Conservation (phyloP, 257 asterid genomes). For the Schizonepeta tenuifolia region DNA sequence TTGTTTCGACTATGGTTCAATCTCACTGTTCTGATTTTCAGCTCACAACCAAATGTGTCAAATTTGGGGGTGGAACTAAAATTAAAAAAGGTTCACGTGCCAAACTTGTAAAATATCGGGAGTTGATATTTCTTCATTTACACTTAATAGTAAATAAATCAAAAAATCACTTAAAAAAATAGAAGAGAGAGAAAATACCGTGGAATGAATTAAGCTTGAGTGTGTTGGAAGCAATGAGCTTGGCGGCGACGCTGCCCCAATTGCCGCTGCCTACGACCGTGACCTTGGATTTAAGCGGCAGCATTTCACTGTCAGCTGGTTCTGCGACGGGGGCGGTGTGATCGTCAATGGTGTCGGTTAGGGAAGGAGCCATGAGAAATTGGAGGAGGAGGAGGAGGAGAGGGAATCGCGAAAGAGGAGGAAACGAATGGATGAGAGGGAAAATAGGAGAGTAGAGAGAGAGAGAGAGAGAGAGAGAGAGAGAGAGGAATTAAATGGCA, state of each 20-base stretch:
- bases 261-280: constrained; percentile 92
- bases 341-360: constrained; percentile 25
- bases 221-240: constrained; percentile 88
- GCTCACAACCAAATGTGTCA: not conserved
- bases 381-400: not conserved
- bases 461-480: constrained; percentile 8
- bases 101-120: not conserved
- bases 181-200: constrained; percentile 38
- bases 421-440: constrained; percentile 33
- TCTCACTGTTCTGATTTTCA: too few species aligned
- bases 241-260: constrained; percentile 97
- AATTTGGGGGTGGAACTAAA: not conserved
- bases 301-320: constrained; percentile 2
- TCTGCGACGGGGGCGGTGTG: not conserved
- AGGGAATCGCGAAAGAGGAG: not conserved
- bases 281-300: constrained; percentile 52
- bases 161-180: not conserved
- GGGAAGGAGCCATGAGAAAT: constrained; percentile 45
- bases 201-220: constrained; percentile 59
- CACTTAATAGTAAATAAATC: not conserved
- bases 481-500: constrained; percentile 44
- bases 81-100: not conserved
- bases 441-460: constrained; percentile 28
- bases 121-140: too few species aligned
- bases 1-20: too few species aligned